Percentiles rank a stretch among this genome's conserved stretches.
These are phyloP conservation scores for Trichomonas tenax DNA, from an alignment of 208 protist genomes.

Conservation along the genomic window DNA sequence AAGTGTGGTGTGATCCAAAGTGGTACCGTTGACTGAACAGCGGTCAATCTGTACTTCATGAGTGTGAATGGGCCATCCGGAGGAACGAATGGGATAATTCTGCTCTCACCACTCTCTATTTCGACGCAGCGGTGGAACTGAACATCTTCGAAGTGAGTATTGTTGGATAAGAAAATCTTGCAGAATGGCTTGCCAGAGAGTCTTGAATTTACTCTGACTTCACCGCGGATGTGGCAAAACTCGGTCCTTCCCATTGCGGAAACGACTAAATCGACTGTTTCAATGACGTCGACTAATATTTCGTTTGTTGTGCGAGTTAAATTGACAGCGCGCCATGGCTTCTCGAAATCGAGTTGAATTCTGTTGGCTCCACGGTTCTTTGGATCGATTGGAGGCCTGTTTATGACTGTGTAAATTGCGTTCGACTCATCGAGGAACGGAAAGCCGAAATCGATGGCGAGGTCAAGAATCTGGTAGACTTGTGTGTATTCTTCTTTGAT, in stretches of 20 bases:
- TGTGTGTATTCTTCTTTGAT: background rate
- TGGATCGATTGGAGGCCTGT: background rate
- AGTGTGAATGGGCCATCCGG: background rate
- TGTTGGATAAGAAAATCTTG: background rate
- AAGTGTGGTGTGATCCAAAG: background rate
- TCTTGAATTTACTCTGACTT: background rate
- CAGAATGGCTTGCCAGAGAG: background rate
- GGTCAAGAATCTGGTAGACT: background rate
- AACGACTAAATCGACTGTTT: background rate
- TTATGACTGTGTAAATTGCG: background rate
- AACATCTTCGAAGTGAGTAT: background rate
- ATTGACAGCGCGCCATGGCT: background rate
- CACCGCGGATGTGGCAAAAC: background rate
- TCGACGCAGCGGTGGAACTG: background rate
- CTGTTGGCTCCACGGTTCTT: background rate
- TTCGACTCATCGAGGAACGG: background rate
- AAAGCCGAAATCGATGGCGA: background rate
- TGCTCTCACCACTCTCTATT: background rate
- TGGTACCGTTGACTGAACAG: background rate
- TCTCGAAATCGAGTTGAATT: background rate
- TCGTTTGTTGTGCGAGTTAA: background rate
- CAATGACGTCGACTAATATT: background rate
- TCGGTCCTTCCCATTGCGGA: background rate
- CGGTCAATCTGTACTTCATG: background rate
- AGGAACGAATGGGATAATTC: background rate